These are phyloP conservation scores for Serendipita sp. DNA, from an alignment of 768 basidiomycete species.

Conservation along the genomic window DNA sequence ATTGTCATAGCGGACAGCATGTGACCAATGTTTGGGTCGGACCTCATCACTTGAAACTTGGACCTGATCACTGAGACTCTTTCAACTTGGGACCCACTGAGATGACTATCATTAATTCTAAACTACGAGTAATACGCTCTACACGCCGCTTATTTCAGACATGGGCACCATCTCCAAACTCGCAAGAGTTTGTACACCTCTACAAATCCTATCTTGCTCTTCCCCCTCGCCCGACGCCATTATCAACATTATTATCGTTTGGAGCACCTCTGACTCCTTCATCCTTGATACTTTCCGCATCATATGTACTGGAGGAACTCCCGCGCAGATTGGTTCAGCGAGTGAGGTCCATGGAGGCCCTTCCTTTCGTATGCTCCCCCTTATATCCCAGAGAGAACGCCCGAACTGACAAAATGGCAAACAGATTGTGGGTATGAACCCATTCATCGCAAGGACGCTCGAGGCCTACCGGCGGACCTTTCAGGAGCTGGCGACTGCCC, in stretches of 20 bases:
- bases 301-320: conserved; percentile 58
- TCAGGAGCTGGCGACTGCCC: conserved; percentile 49
- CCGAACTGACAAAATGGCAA: not conserved
- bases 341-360: conserved; percentile 52
- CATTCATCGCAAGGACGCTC: conserved; percentile 60
- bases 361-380: conserved; percentile 39
- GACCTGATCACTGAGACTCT: not conserved
- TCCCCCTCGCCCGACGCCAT: conserved; percentile 51
- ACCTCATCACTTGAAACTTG: not conserved
- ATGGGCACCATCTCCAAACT: conserved; percentile 13
- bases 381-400: not conserved
- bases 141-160: conserved; percentile 7
- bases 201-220: conserved; percentile 48
- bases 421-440: conserved; percentile 70
- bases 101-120: not conserved
- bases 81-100: too few relatives aligned
- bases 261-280: conserved; percentile 56
- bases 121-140: not conserved
- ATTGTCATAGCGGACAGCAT: too few relatives aligned
- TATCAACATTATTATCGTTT: conserved; percentile 58
- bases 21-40: too few relatives aligned
- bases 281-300: conserved; percentile 59
- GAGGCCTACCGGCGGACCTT: conserved; percentile 57
- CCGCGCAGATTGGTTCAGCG: conserved; percentile 63
- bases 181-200: conserved; percentile 39